phyloP scores from a whole-genome alignment of 768 basidiomycete species.

The Tricholoma sp. region DNA sequence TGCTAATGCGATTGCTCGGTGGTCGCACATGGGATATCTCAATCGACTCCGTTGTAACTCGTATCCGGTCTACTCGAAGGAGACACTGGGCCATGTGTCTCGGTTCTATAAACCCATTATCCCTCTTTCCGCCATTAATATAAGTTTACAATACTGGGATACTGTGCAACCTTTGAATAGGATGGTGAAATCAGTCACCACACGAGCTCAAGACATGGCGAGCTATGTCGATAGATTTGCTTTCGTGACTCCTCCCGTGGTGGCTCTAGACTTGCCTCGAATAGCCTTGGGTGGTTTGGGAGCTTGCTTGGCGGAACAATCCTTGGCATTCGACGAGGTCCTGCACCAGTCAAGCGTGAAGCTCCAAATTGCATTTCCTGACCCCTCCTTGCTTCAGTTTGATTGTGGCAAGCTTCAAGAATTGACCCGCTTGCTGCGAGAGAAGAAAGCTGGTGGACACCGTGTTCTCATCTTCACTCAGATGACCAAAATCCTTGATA shows the following conservation, averaged over 20 bases:
- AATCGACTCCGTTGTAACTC: slow-evolving; percentile 65
- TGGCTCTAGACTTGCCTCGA: slow-evolving; percentile 68
- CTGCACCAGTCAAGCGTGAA: slow-evolving; percentile 76
- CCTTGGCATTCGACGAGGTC: slow-evolving; percentile 54
- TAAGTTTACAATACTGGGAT: slow-evolving; percentile 36
- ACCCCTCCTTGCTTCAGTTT: slow-evolving; percentile 83
- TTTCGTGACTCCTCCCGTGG: slow-evolving; percentile 73
- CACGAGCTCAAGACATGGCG: slow-evolving; percentile 52
- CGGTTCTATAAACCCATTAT: slow-evolving; percentile 42
- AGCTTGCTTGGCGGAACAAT: slow-evolving; percentile 22
- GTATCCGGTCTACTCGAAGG: slow-evolving; percentile 42
- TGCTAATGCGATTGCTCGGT: slow-evolving; percentile 48
- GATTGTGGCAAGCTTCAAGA: slow-evolving; percentile 95
- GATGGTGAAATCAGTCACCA: slow-evolving; percentile 58
- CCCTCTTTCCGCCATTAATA: slow-evolving; percentile 43
- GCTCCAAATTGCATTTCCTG: slow-evolving; percentile 90
- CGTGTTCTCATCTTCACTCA: slow-evolving; percentile 94
- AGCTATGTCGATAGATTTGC: slow-evolving; percentile 63
- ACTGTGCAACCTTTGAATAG: slow-evolving; percentile 35
- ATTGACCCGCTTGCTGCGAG: slow-evolving; percentile 70
- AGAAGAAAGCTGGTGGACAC: slow-evolving; percentile 84
- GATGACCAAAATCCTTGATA: slow-evolving; percentile 92
- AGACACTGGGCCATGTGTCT: slow-evolving; percentile 36
- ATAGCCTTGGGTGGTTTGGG: slow-evolving; percentile 48
- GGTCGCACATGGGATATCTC: slow-evolving; percentile 67